phyloP scores from a whole-genome alignment of 495 filamentous ascomycete species.

The Penicillium herquei region DNA sequence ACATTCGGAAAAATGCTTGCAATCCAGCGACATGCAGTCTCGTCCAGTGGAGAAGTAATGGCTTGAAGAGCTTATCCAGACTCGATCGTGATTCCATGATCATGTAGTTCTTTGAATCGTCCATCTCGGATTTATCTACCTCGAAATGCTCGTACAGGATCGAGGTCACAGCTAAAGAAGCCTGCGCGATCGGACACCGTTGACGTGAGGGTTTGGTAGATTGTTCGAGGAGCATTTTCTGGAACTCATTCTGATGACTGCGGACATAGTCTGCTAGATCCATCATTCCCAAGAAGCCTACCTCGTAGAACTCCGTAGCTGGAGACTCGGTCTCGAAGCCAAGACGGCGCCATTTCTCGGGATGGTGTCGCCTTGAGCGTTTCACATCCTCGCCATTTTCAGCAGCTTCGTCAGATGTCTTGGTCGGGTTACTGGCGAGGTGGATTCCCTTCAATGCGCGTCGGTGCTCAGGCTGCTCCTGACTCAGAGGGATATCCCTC shows the following conservation, averaged over 20 bases:
- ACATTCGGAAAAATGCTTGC: constrained; percentile 88
- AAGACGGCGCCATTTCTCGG: constrained; percentile 90
- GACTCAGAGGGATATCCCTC: constrained; percentile 78
- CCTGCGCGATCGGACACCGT: constrained; percentile 84
- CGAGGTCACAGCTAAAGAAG: constrained; percentile 81
- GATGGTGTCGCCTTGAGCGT: constrained; percentile 66
- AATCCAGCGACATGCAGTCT: constrained; percentile 86
- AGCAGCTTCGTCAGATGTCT: constrained; percentile 27
- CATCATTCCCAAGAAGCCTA: constrained; percentile 95
- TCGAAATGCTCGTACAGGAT: constrained; percentile 96
- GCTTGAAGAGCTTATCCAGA: constrained; percentile 84
- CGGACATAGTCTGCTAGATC: constrained; percentile 91
- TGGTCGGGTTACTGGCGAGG: constrained; percentile 74
- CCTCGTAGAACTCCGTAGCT: constrained; percentile 75
- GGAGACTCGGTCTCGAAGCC: constrained; percentile 93
- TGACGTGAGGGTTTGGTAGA: constrained; percentile 66
- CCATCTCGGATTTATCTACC: constrained; percentile 80
- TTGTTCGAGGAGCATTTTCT: constrained; percentile 89
- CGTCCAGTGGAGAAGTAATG: constrained; percentile 90
- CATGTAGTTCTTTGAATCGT: constrained; percentile 76
- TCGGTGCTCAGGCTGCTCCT: constrained; percentile 86
- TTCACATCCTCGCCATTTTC: constrained; percentile 45
- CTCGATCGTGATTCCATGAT: constrained; percentile 73
- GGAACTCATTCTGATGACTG: constrained; percentile 87
- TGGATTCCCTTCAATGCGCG: constrained; percentile 81